These are phyloP conservation scores for Pseudogymnoascus sp. DNA, from an alignment of 2,329 filamentous ascomycete genomes.

Conservation along the genomic window DNA sequence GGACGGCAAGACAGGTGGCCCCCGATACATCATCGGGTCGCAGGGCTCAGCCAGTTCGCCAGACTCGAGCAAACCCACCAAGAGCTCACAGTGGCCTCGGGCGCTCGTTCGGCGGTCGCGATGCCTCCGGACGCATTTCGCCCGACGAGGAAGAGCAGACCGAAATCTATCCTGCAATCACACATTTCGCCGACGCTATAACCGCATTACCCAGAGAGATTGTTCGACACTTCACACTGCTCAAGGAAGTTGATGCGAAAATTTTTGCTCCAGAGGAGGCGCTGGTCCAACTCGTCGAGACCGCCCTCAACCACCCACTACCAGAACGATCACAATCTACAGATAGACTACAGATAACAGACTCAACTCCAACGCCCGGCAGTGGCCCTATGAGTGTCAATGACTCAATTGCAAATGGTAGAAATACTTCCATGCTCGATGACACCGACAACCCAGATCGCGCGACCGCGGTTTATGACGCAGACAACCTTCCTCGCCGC, in stretches of 20 bases:
- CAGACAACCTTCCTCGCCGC: conserved; percentile 57
- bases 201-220: conserved; percentile 90
- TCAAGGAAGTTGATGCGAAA: conserved; percentile 98
- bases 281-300: conserved; percentile 67
- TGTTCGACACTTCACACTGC: conserved; percentile 86
- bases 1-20: conserved; percentile 26
- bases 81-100: conserved; percentile 44
- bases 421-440: conserved; percentile 21
- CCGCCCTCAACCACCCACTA: conserved; percentile 47
- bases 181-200: conserved; percentile 83
- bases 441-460: conserved; percentile 38
- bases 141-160: conserved; percentile 47
- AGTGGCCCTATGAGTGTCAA: conserved; percentile 26
- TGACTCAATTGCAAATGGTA: conserved; percentile 26
- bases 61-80: conserved; percentile 58
- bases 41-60: conserved; percentile 56
- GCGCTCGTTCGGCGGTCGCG: conserved; percentile 37
- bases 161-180: conserved; percentile 60
- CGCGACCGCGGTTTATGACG: conserved; percentile 42
- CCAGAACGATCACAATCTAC: conserved; percentile 38
- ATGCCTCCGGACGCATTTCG: conserved; percentile 39
- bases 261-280: conserved; percentile 81
- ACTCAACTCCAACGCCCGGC: conserved; percentile 22
- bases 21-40: conserved; percentile 39
- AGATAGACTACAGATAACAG: conserved; percentile 24